Evolutionary conservation across 2,329 filamentous ascomycete species (phyloP).

Genomic region (Fusarium papillatum): DNA sequence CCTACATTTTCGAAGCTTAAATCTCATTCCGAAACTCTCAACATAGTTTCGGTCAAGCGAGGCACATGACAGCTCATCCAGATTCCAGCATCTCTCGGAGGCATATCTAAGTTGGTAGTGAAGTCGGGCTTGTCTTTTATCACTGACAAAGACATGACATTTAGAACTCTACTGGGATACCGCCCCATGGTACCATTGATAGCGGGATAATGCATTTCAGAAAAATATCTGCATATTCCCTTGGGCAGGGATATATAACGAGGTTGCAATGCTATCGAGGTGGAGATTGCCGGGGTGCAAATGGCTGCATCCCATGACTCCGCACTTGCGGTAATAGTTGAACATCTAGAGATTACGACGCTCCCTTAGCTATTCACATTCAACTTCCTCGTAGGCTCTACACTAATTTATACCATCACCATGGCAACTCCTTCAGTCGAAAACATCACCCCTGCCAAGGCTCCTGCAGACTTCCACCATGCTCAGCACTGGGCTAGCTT

Average conservation of each 20-base stretch:
- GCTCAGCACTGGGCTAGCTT: conserved; percentile 15
- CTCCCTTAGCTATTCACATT: background rate
- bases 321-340: background rate
- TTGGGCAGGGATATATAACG: background rate
- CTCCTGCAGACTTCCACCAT: conserved; percentile 4
- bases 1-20: background rate
- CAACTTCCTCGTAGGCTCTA: background rate
- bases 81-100: background rate
- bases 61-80: too few relatives aligned
- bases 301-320: background rate
- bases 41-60: too few relatives aligned
- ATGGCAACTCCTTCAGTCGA: background rate
- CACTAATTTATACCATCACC: background rate
- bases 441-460: background rate
- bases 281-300: background rate
- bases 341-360: background rate
- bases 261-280: background rate
- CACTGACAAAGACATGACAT: background rate
- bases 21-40: background rate
- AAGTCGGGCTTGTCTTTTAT: background rate
- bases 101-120: background rate
- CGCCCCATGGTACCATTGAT: background rate
- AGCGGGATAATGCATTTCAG: background rate
- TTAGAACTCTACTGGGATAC: background rate
- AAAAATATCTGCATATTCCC: background rate